Evolutionary conservation across 2,329 filamentous ascomycete genomes (phyloP), one percentile per base, ranked within the genome.

Genomic region (Aspergillus viridinutans): DNA sequence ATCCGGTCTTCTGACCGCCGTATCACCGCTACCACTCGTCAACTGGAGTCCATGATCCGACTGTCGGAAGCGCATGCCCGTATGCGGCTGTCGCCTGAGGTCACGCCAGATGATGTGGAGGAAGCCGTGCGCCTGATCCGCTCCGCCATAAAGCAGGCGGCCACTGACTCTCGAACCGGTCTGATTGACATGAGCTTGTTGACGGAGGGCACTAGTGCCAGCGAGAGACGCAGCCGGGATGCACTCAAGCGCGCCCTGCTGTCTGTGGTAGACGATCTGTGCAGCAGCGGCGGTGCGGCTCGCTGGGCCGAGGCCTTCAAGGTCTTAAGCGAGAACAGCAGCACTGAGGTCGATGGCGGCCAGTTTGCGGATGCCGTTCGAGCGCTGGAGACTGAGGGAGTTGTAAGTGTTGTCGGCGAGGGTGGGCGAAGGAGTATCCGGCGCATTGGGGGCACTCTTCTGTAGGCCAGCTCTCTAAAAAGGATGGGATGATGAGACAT

Each of bases 11-110:
- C 90, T 3, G 95, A 99, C 75, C 93, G 95, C 74, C 90, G 94
- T 64, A 99, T 99, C 77, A 99, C 94, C 0, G 94, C 94, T 43
- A 99, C 94, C 3, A 99, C 95, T 0, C 86, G 94, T 71, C 94
- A 99, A 76, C 83, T 99, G 5, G 95, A 99, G 77, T 94, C 89
- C 49, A 99, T 99, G 95, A 97, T 99, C 71, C 93, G 94, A 60
- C 88, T 99, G 3, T 80, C 92, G 1, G 94, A 99, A 79, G 94
- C 92, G 0, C 95, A 99, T 75, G 95, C 94, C 51, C 97, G 97
- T 76, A 99, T 99, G 95, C 89, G 94, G 3, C 84, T 99, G 4
- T 85, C 89, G 0, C 73, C 80, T 2, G 84, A 81, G 14, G 94
- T 99, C 45, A 92, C 90, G 0, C 85, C 83, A 28, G 83, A 84